phyloP scores from a whole-genome alignment of 2,329 filamentous ascomycete species.

The Arthrobotrys pseudoclavata region DNA sequence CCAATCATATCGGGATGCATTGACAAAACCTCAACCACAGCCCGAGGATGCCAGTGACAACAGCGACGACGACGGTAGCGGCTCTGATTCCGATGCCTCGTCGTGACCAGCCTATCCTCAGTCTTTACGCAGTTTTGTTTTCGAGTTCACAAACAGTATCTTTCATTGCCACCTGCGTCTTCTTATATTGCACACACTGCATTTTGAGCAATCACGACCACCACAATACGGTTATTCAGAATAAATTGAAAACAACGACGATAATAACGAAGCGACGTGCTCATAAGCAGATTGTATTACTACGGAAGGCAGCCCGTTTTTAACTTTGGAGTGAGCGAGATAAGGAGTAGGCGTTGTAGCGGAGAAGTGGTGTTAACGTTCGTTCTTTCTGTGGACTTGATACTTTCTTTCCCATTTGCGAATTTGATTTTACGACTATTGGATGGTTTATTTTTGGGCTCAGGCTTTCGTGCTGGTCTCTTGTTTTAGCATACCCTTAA shows the following conservation, averaged over 20 bases:
- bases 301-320: constrained; percentile 50
- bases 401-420: constrained; percentile 23
- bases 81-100: constrained; percentile 42
- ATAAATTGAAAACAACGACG: constrained; percentile 44
- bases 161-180: constrained; percentile 51
- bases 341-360: constrained; percentile 51
- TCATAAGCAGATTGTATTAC: constrained; percentile 58
- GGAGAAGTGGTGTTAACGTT: constrained; percentile 48
- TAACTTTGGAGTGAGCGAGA: constrained; percentile 52
- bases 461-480: constrained; percentile 18
- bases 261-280: constrained; percentile 52
- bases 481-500: constrained; percentile 31
- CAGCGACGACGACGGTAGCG: constrained; percentile 45
- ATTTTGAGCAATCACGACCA: constrained; percentile 32
- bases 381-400: constrained; percentile 44
- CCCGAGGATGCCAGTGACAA: constrained; percentile 43
- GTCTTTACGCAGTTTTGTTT: constrained; percentile 48
- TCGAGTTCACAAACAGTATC: constrained; percentile 42
- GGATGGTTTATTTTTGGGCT: constrained; percentile 20
- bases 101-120: constrained; percentile 41
- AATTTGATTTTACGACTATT: constrained; percentile 17
- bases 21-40: constrained; percentile 51
- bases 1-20: constrained; percentile 59
- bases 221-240: constrained; percentile 30
- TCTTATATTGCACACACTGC: constrained; percentile 36